These are phyloP conservation scores for Arthroderma uncinatum DNA, from an alignment of 2,329 filamentous ascomycete species.

Conservation along the genomic window DNA sequence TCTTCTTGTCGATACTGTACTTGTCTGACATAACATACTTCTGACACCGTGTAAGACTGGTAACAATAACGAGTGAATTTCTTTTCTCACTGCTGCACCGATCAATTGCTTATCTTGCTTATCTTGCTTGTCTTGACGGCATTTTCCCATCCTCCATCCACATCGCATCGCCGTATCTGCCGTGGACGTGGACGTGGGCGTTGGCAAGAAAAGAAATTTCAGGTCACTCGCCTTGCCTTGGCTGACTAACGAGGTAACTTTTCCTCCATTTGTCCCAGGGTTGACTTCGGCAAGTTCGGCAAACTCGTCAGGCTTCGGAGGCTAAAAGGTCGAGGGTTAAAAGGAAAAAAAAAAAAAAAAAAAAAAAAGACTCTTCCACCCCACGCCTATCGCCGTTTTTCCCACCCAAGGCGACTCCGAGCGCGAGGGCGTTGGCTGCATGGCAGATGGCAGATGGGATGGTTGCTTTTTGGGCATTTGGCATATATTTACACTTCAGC, in stretches of 20 bases:
- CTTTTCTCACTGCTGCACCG: neutral
- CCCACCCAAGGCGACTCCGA: too few species aligned
- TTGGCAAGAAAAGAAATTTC: neutral
- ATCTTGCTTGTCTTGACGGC: neutral
- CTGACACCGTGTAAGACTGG: too few species aligned
- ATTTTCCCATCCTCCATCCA: too few species aligned
- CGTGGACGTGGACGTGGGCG: too few species aligned
- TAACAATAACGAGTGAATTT: too few species aligned
- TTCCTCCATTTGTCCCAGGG: neutral
- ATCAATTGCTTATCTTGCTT: conserved; percentile 4
- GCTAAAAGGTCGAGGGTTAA: neutral
- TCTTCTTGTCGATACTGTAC: too few species aligned
- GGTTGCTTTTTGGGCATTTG: too few species aligned
- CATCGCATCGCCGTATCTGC: too few species aligned
- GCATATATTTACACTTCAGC: neutral
- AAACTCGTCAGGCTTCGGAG: neutral
- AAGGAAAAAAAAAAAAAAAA: neutral
- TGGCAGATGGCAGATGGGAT: too few species aligned
- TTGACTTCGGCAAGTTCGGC: conserved; percentile 1
- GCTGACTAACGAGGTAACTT: neutral
- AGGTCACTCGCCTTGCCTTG: neutral
- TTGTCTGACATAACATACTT: too few species aligned
- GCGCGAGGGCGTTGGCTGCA: too few species aligned
- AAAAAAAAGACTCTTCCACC: neutral
- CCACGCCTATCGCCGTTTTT: neutral